A percentile compares a stretch with the other conserved stretches of the same genome.
Evolutionary conservation across 2,329 filamentous ascomycete genomes (phyloP).

Genomic region (Cadophora luteo-olivacea): DNA sequence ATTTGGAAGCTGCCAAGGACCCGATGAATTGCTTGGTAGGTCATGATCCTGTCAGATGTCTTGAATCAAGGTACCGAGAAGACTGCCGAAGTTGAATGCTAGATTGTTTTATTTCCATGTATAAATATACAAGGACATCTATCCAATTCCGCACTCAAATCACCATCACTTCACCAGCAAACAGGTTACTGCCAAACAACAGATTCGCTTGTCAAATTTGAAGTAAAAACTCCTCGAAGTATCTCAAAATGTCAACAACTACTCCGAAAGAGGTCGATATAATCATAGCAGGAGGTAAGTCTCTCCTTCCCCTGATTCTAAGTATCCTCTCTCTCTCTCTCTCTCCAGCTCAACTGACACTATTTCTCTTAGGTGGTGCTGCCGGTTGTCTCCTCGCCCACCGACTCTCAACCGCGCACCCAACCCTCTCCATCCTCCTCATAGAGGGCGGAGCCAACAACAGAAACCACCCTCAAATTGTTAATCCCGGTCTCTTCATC

Average conservation of each 20-base stretch:
- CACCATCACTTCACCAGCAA: too few relatives aligned
- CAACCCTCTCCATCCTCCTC: slow-evolving; percentile 3
- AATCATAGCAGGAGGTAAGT: slow-evolving; percentile 1
- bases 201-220: neutral
- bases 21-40: too few relatives aligned
- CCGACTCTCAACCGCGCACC: neutral
- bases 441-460: neutral
- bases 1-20: too few relatives aligned
- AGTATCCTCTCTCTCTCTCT: neutral
- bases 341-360: neutral
- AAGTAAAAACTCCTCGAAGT: neutral
- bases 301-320: neutral
- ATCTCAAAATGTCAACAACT: neutral
- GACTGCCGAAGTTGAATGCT: too few relatives aligned
- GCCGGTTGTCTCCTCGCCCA: neutral
- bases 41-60: too few relatives aligned
- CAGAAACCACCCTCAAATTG: neutral
- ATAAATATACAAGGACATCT: too few relatives aligned
- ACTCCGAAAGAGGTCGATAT: neutral
- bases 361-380: neutral
- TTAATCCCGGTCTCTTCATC: neutral
- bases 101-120: too few relatives aligned
- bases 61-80: too few relatives aligned
- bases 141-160: too few relatives aligned
- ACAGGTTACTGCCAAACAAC: too few relatives aligned